Evolutionary conservation across 2,329 filamentous ascomycete genomes (phyloP), one percentile per base, ranked within the genome.

Genomic region (Alternaria longipes): DNA sequence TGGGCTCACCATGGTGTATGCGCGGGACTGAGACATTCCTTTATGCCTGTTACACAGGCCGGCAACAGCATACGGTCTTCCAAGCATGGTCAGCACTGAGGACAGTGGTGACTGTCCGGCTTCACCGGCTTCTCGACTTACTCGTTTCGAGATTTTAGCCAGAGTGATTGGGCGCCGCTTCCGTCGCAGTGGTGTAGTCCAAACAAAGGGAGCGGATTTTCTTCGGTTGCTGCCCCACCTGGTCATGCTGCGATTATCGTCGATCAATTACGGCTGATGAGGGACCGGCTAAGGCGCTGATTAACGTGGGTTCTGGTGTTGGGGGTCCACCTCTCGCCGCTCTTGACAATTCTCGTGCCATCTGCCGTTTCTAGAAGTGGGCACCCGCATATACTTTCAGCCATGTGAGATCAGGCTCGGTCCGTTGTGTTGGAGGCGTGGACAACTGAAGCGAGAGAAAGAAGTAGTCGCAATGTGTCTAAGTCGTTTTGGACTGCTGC

Each of bases 261-360:
- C 46, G 46, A 57, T 52, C 47, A 38, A 32, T 41, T 9, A 52
- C 46, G 47, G 24, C 46, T 52, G 58, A 52, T 50, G 36, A 57
- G n/a, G 28, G 28, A 40, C 46, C 47, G 49, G 54, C 59, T 54
- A 42, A 49, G 58, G 42, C 49, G 28, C 42, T 49, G 41, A 22
- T 53, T 44, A 50, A 58, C 49, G 42, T 22, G 59, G 28, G 32
- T 61, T 24, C 34, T 45, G 44, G 49, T 42, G 40, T 53, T 54
- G 59, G 38, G 45, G 55, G 26, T 52, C n/a, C 16, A 47, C 32
- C 22, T 46, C 24, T 56, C 40, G 53, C 30, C 24, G 54, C 32
- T 24, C 32, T 40, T 60, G 22, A 41, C 22, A 46, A 51, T 51
- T 36, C 16, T 52, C 34, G 26, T 34, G 20, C 47, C 34, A 32